These are phyloP conservation scores for Ganoderma sinense DNA, from an alignment of 1,284 basidiomycete genomes.

Conservation along the genomic window DNA sequence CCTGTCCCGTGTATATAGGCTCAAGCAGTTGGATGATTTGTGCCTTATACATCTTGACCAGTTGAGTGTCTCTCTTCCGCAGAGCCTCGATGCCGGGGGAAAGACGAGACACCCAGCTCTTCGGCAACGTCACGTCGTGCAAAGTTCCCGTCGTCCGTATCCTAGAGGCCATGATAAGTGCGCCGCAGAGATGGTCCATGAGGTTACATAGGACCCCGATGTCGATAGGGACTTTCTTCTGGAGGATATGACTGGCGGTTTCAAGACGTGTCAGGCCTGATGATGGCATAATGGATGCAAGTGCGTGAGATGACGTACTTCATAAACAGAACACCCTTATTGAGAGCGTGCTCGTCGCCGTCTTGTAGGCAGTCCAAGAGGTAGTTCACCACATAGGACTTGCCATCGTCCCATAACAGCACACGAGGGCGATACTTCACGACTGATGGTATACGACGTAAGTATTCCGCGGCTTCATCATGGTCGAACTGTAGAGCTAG, in stretches of 20 bases:
- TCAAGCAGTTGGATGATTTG: constrained; percentile 40
- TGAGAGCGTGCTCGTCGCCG: constrained; percentile 28
- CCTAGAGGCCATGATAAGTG: constrained; percentile 43
- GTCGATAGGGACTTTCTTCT: constrained; percentile 43
- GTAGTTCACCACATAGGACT: constrained; percentile 45
- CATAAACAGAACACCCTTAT: constrained; percentile 41
- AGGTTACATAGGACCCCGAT: constrained; percentile 53
- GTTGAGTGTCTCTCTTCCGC: constrained; percentile 8
- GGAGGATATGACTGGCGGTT: constrained; percentile 48
- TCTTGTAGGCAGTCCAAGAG: constrained; percentile 40
- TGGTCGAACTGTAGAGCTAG: constrained; percentile 33
- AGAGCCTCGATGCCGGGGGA: constrained; percentile 14
- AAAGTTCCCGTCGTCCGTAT: constrained; percentile 36
- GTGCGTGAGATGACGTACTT: constrained; percentile 23
- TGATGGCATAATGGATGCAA: neutral
- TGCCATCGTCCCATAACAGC: constrained; percentile 21
- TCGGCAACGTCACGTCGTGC: constrained; percentile 55
- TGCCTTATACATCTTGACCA: constrained; percentile 32
- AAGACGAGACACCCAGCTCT: constrained; percentile 51
- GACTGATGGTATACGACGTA: constrained; percentile 29
- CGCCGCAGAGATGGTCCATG: constrained; percentile 47
- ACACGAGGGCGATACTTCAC: constrained; percentile 17
- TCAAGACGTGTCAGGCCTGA: neutral
- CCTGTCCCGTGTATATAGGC: constrained; percentile 40
- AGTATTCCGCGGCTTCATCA: constrained; percentile 17